These are phyloP conservation scores for Tremella fuciformis DNA, from an alignment of 768 basidiomycete species.

Conservation along the genomic window DNA sequence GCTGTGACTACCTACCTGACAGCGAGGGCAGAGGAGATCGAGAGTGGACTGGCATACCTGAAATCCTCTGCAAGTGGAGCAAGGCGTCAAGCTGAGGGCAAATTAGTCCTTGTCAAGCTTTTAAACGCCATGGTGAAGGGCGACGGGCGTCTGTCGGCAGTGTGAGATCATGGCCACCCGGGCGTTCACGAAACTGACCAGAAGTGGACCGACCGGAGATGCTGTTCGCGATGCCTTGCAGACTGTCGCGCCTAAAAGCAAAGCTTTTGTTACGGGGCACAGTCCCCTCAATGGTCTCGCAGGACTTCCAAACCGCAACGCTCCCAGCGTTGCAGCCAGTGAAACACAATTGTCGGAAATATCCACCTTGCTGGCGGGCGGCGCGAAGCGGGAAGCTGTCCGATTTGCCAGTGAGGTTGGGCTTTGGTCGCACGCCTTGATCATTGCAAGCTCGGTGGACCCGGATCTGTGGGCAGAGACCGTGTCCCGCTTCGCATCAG, in stretches of 20 bases:
- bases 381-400: slow-evolving; percentile 81
- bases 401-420: slow-evolving; percentile 82
- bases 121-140: slow-evolving; percentile 79
- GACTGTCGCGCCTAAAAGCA: neutral
- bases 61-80: slow-evolving; percentile 52
- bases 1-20: slow-evolving; percentile 73
- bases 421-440: slow-evolving; percentile 92
- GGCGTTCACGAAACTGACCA: neutral
- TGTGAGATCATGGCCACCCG: slow-evolving; percentile 58
- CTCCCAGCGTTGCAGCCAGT: slow-evolving; percentile 5
- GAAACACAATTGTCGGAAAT: slow-evolving; percentile 29
- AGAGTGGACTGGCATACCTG: slow-evolving; percentile 71
- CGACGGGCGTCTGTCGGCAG: slow-evolving; percentile 81
- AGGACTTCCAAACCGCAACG: neutral
- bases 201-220: neutral
- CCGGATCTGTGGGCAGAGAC: slow-evolving; percentile 91
- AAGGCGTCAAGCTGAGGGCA: slow-evolving; percentile 70
- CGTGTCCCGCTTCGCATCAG: slow-evolving; percentile 75
- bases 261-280: neutral
- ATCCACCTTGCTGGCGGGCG: slow-evolving; percentile 66
- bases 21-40: slow-evolving; percentile 71
- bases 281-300: slow-evolving; percentile 6
- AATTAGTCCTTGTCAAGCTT: slow-evolving; percentile 68
- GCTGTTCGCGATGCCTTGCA: slow-evolving; percentile 68
- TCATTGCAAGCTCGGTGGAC: slow-evolving; percentile 88